Percentiles rank a stretch among this genome's conserved stretches.
Conservation (phyloP, 192 early-diverging fungal species). For the Backusella liffmaniae region DNA sequence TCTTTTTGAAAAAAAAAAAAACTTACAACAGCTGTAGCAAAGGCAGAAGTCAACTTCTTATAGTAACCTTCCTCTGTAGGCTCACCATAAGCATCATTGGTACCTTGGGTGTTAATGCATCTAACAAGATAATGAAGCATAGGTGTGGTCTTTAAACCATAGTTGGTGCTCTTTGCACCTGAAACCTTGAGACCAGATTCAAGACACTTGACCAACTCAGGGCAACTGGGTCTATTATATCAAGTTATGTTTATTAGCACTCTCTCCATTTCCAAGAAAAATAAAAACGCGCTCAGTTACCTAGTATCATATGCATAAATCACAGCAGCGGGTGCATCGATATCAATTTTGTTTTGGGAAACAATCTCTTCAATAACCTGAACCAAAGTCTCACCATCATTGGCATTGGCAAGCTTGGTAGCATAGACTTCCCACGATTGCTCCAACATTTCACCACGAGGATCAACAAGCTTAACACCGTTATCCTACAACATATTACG, state of each 20-base stretch:
- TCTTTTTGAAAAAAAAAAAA: neutral
- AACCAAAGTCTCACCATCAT: conserved; percentile 60
- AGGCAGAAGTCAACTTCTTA: conserved; percentile 85
- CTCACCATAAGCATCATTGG: conserved; percentile 39
- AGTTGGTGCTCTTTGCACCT: conserved; percentile 69
- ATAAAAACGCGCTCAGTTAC: conserved; percentile 38
- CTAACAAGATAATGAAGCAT: conserved; percentile 84
- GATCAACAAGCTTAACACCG: conserved; percentile 98
- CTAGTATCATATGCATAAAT: conserved; percentile 92
- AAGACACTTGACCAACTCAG: conserved; percentile 74
- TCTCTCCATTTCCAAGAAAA: neutral
- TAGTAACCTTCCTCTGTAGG: conserved; percentile 93
- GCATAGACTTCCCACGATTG: conserved; percentile 95
- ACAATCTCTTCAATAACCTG: conserved; percentile 63
- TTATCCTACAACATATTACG: conserved; percentile 68
- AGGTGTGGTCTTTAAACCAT: conserved; percentile 91
- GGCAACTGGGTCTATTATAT: conserved; percentile 75
- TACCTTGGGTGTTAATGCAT: conserved; percentile 28
- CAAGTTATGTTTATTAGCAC: neutral
- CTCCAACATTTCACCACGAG: conserved; percentile 97
- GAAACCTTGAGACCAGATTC: conserved; percentile 79
- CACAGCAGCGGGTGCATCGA: conserved; percentile 63
- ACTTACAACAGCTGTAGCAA: conserved; percentile 74
- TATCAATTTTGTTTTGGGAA: conserved; percentile 66
- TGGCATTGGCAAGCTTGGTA: conserved; percentile 86